phyloP scores from a whole-genome alignment of 345 rosid genomes.

The Murraya paniculata region DNA sequence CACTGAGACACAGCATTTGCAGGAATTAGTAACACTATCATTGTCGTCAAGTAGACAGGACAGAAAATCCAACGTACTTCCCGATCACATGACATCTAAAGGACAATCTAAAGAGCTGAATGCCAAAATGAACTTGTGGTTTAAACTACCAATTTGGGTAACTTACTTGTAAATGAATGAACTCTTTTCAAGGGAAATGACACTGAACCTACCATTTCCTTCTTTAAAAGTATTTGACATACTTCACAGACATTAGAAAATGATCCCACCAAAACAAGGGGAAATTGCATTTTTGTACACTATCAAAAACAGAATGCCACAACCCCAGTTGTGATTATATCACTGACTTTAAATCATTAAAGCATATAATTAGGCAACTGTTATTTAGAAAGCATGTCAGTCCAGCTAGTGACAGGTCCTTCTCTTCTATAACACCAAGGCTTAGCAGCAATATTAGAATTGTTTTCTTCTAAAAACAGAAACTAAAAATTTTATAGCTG shows the following conservation, averaged over 20 bases:
- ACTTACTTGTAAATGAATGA: background rate
- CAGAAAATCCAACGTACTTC: background rate
- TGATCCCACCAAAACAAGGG: background rate
- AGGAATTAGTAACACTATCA: background rate
- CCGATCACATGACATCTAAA: background rate
- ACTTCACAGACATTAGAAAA: background rate
- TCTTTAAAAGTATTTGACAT: background rate
- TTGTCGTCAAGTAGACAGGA: background rate
- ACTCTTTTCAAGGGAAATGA: background rate
- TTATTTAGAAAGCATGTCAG: background rate
- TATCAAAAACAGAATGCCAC: background rate
- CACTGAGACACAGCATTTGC: slow-evolving; percentile 38
- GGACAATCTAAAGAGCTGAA: background rate
- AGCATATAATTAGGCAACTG: background rate
- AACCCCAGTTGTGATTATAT: background rate
- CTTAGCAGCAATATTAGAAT: background rate
- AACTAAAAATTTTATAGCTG: background rate
- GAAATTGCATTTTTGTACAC: background rate
- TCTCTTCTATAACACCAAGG: background rate
- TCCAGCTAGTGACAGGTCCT: background rate
- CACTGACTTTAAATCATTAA: no score
- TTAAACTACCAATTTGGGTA: background rate
- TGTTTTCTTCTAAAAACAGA: no score
- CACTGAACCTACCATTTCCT: background rate
- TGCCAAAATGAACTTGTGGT: background rate